These are phyloP conservation scores for Pseudocohnilembus persalinus DNA, from an alignment of 169 alveolate genomes.

Conservation along the genomic window DNA sequence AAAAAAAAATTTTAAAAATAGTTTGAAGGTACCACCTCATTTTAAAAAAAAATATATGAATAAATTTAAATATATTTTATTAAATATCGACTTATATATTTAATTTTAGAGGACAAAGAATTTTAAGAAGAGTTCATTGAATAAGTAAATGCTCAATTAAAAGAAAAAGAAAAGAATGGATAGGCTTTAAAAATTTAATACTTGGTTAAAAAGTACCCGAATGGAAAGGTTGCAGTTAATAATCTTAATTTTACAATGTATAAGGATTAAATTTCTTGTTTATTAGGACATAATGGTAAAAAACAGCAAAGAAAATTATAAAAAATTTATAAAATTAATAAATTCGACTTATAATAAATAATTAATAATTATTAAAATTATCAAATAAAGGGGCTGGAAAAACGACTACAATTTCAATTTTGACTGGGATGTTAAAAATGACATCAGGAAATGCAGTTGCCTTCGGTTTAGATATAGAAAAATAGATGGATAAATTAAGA, in stretches of 20 bases:
- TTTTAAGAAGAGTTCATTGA: not conserved
- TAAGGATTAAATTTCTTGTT: constrained; percentile 63
- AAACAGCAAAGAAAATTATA: constrained; percentile 75
- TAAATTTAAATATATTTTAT: not conserved
- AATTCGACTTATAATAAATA: constrained; percentile 60
- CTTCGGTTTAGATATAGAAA: constrained; percentile 34
- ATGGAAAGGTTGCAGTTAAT: constrained; percentile 51
- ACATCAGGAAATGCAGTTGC: constrained; percentile 65
- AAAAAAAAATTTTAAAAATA: not conserved
- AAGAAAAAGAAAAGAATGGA: constrained; percentile 7
- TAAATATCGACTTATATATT: not conserved
- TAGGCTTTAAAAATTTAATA: constrained; percentile 2
- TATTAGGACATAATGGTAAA: constrained; percentile 83
- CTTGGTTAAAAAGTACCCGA: constrained; percentile 17
- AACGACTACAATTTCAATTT: constrained; percentile 73
- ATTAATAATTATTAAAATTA: constrained; percentile 28
- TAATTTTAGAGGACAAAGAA: not conserved
- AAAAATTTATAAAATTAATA: constrained; percentile 63
- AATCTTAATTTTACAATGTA: constrained; percentile 40
- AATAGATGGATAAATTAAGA: constrained; percentile 33
- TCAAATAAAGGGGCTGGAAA: constrained; percentile 81
- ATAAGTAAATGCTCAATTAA: not conserved
- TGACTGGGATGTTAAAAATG: constrained; percentile 67
- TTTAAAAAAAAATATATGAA: constrained; percentile 1
- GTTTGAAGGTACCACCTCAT: not conserved